Evolutionary conservation across 768 basidiomycete genomes (phyloP), one percentile per base, ranked within the genome.

Genomic region (Mycena filopes): DNA sequence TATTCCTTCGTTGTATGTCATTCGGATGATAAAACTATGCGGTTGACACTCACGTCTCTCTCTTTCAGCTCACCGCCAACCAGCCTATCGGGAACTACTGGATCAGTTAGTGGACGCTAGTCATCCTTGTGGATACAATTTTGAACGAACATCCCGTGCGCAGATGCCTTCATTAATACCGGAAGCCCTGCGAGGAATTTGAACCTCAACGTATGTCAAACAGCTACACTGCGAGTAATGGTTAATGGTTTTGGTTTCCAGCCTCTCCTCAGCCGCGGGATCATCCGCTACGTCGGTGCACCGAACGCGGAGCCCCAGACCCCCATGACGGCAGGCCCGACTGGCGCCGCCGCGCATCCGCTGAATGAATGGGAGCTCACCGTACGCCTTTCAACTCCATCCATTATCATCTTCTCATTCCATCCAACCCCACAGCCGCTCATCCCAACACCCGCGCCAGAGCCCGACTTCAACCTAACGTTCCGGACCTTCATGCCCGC

Each of bases 61-160:
- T 40, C 12, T 36, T 46, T 18, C 12, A 74, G 73, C 60, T 76
- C 55, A 74, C 66, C 20, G 83, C 85, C 21, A 77, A 83, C 67
- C 80, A 84, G 63, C 72, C 79, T 0, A 75, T 84, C 0, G 79
- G 66, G 11, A 86, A 85, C 72, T 86, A 85, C 71, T 84, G 83
- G 77, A 73, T 84, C 67, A 79, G 77, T 54, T 77, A 75, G 33
- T 77, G 71, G 9, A 80, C 21, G 21, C 49, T 26, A 12, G 41
- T 28, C 41, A 49, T 28, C 41, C 36, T 38, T 25, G 26, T 55
- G n/a, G 21, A 47, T 20, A 5, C n/a, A 38, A 23, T 48, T 21
- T 28, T 55, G 36, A 55, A 10, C 33, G 16, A 23, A 16, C 12
- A 7, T 25, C 9, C 21, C 54, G 12, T 18, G 9, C 18, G 16